These are phyloP conservation scores for Eragrostis nindensis DNA, from an alignment of 176 grass and related monocot genomes.

Conservation along the genomic window DNA sequence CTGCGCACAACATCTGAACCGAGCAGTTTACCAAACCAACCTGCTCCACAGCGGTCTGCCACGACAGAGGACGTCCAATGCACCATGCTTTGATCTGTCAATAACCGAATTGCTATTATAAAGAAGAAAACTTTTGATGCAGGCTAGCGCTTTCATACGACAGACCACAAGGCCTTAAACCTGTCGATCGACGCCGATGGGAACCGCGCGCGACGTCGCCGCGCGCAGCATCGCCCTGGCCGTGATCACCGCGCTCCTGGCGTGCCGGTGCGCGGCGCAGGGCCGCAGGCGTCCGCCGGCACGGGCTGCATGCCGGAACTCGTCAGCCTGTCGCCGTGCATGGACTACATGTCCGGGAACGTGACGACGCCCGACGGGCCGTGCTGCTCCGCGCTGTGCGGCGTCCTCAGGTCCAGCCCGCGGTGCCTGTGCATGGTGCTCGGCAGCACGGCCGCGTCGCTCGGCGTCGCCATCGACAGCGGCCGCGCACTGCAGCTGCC, in stretches of 20 bases:
- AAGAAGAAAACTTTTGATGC: not conserved
- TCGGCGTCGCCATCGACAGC: conserved; percentile 66
- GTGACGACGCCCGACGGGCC: conserved; percentile 44
- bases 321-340: conserved; percentile 64
- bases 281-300: conserved; percentile 12
- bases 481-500: conserved; percentile 62
- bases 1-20: no score
- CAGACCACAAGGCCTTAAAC: not conserved
- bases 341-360: conserved; percentile 65
- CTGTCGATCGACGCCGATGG: conserved; percentile 12
- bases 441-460: conserved; percentile 52
- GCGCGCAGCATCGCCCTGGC: conserved; percentile 28
- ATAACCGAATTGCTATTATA: not conserved
- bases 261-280: conserved; percentile 13
- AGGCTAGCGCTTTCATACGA: not conserved
- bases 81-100: not conserved
- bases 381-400: conserved; percentile 73
- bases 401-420: conserved; percentile 49
- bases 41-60: no score
- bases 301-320: conserved; percentile 51
- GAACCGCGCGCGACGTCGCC: no score
- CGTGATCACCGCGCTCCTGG: conserved; percentile 15
- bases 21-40: not conserved
- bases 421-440: conserved; percentile 77
- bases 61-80: no score